Percentiles rank a stretch among this genome's conserved stretches.
phyloP scores from a whole-genome alignment of 2,329 filamentous ascomycete species.

The Xylariaceae sp. region DNA sequence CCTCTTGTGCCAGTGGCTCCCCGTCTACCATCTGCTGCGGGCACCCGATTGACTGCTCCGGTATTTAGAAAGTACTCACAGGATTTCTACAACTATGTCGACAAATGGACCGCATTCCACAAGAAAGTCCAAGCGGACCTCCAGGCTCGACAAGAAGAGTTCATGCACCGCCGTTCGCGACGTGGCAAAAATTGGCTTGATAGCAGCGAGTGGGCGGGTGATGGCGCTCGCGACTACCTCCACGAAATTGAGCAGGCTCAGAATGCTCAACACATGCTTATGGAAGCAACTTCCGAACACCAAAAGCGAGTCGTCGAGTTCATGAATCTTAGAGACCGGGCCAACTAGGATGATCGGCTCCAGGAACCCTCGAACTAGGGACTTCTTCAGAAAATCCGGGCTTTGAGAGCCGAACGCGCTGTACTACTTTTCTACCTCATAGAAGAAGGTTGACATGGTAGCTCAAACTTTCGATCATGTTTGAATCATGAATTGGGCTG shows the following conservation, averaged over 20 bases:
- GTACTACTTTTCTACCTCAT: too few species aligned
- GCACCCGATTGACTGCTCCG: constrained; percentile 42
- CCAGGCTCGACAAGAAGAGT: constrained; percentile 44
- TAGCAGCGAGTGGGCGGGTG: constrained; percentile 28
- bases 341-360: constrained; percentile 34
- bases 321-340: constrained; percentile 42
- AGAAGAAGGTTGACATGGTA: too few species aligned
- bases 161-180: constrained; percentile 35
- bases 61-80: constrained; percentile 50
- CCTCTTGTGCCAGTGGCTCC: constrained; percentile 49
- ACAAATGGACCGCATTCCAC: constrained; percentile 49
- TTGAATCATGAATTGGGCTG: too few species aligned
- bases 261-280: constrained; percentile 58
- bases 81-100: constrained; percentile 53
- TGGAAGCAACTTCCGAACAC: constrained; percentile 56
- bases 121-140: constrained; percentile 54
- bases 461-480: too few species aligned
- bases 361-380: too few species aligned
- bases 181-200: constrained; percentile 46
- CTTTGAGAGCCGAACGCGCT: too few species aligned
- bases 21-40: constrained; percentile 41
- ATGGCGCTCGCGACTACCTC: constrained; percentile 53
- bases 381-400: too few species aligned
- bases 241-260: constrained; percentile 61
- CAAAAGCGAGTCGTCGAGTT: constrained; percentile 56